Base-by-base conservation (phyloP, 495 filamentous ascomycete genomes). In the Chaetomium fimeti region DNA sequence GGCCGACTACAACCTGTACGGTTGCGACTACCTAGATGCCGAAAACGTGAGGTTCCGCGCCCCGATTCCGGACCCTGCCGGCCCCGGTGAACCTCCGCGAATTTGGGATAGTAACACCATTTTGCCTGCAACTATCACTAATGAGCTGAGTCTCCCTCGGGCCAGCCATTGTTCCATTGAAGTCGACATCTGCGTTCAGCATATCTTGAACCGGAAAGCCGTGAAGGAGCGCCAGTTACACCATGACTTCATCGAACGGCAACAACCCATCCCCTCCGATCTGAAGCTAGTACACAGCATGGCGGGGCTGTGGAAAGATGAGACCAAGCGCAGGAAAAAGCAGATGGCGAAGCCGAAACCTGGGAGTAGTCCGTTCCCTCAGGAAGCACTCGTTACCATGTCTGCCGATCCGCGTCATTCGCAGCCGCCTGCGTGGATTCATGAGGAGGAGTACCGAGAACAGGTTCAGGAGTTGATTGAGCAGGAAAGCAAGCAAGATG, bases 1-100 rank as follows among this genome's bases (percentile, higher is more conserved):
- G 93, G 89, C 88, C 67, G 95, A 98, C 72, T 98, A 92, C 81
- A 98, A 96, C 68, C 80, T 98, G 67, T 97, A 93, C 71, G 94
- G 94, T 13, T 98, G 94, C 72, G 87, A 84, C 32, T 97, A 91
- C 70, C 87, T 98, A 73, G 77, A 82, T 43, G 72, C 73, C 5
- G 64, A 62, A 12, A 88, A 85, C 49, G 83, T 85, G 29, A 81
- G 73, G 45, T 97, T 97, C 69, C 85, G 95, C 58, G 76, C 78
- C 42, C 91, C 92, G 5, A 81, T 97, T 9, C 93, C 95, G 3
- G 76, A 85, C 1, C 63, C 68, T 43, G 84, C 83, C 63, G 76
- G 88, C 11, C 83, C 88, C 48, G 71, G 85, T 47, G 82, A 82
- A 1, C 69, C 81, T 27, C 72, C 77, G 32, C 89, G 93, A 71